phyloP scores from a whole-genome alignment of 257 asterid genomes.

The Cinchona pubescens region DNA sequence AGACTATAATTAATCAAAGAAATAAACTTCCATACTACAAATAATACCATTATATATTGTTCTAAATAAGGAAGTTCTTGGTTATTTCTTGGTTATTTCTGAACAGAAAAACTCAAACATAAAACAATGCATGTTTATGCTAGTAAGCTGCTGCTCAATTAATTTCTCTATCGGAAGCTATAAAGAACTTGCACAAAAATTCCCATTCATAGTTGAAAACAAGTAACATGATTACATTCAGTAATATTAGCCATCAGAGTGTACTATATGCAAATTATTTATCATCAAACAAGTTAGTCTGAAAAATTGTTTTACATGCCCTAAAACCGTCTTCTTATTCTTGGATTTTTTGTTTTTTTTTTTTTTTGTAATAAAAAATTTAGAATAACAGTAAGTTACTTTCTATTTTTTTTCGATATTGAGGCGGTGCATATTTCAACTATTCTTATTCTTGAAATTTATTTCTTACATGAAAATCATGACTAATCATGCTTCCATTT shows the following conservation, averaged over 20 bases:
- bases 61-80: not conserved
- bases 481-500: constrained; percentile 11
- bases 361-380: too few relatives aligned
- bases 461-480: constrained; percentile 15
- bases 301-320: not conserved
- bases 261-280: not conserved
- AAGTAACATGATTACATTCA: too few relatives aligned
- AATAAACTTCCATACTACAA: not conserved
- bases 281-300: not conserved
- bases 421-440: too few relatives aligned
- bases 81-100: not conserved
- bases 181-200: not conserved
- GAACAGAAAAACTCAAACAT: not conserved
- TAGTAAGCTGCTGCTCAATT: not conserved
- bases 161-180: not conserved
- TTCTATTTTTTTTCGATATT: too few relatives aligned
- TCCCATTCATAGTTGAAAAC: not conserved
- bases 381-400: too few relatives aligned
- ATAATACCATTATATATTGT: too few relatives aligned
- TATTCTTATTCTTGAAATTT: not conserved
- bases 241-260: too few relatives aligned
- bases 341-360: too few relatives aligned
- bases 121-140: not conserved
- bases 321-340: too few relatives aligned
- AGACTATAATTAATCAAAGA: not conserved